These are phyloP conservation scores for Eleusine indica DNA, from an alignment of 176 grass and related monocot species.

Conservation along the genomic window DNA sequence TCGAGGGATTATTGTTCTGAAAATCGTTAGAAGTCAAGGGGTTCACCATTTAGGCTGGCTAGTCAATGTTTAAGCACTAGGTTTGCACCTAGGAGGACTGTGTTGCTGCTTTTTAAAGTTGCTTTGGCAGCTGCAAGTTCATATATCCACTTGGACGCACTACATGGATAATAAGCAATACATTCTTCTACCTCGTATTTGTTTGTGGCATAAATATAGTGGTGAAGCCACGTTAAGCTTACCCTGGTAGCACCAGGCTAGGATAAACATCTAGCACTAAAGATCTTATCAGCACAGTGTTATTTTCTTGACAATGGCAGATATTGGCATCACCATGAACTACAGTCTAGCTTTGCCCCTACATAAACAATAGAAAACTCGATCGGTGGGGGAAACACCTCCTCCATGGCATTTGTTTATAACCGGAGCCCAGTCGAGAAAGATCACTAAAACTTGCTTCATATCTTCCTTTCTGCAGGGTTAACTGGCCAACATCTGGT, in stretches of 20 bases:
- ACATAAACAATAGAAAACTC: too few relatives aligned
- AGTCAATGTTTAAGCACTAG: background rate
- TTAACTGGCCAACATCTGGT: conserved; percentile 75
- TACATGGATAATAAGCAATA: background rate
- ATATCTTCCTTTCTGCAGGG: conserved; percentile 50
- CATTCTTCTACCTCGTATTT: background rate
- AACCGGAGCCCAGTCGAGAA: too few relatives aligned
- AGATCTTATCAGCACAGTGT: too few relatives aligned
- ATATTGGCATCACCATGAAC: too few relatives aligned
- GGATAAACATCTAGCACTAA: too few relatives aligned
- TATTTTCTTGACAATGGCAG: too few relatives aligned
- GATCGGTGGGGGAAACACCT: too few relatives aligned
- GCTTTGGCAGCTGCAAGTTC: background rate
- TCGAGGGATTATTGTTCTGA: background rate
- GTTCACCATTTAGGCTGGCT: background rate
- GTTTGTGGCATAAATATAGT: background rate
- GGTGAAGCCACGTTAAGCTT: too few relatives aligned
- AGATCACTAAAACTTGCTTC: background rate
- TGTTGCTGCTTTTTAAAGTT: background rate
- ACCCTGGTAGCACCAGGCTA: too few relatives aligned
- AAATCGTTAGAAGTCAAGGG: background rate
- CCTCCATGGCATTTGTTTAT: too few relatives aligned
- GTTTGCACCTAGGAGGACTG: background rate
- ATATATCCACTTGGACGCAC: background rate
- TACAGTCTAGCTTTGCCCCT: too few relatives aligned